A percentile compares a stretch with the other conserved stretches of the same genome.
Conservation (phyloP, 805 yeast species). For the Priceomyces castillae region DNA sequence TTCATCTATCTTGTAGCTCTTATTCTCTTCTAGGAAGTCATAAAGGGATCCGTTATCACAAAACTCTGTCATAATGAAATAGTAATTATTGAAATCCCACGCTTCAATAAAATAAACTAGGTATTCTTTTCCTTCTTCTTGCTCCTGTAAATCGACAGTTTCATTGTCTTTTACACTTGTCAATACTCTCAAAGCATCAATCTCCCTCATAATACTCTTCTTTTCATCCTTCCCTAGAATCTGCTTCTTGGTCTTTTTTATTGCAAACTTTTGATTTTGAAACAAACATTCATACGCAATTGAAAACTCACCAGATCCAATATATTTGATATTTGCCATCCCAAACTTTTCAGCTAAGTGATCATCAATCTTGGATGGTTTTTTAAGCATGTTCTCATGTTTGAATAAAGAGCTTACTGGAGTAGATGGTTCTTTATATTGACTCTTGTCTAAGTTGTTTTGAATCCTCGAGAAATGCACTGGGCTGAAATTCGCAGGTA, state of each 20-base stretch:
- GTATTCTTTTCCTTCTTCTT: constrained; percentile 69
- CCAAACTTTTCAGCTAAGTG: constrained; percentile 52
- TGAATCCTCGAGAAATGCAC: constrained; percentile 11
- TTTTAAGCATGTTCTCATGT: background rate
- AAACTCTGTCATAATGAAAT: constrained; percentile 90
- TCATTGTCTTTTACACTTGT: constrained; percentile 39
- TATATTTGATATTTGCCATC: constrained; percentile 52
- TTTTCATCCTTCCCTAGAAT: constrained; percentile 51
- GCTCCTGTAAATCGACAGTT: constrained; percentile 30
- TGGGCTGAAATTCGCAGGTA: constrained; percentile 28
- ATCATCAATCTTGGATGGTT: constrained; percentile 31
- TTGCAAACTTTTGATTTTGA: constrained; percentile 71
- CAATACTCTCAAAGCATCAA: constrained; percentile 57
- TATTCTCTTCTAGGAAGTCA: constrained; percentile 71
- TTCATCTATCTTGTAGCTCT: constrained; percentile 79
- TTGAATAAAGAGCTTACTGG: constrained; percentile 12
- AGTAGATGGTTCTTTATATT: constrained; percentile 17
- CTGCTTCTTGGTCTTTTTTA: constrained; percentile 77
- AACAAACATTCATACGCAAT: constrained; percentile 79
- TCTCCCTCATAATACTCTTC: constrained; percentile 67
- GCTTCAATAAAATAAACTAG: constrained; percentile 76
- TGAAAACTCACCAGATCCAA: constrained; percentile 90
- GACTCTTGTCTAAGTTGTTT: constrained; percentile 3
- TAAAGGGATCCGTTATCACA: constrained; percentile 93
- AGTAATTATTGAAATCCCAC: constrained; percentile 75